These are phyloP conservation scores for Penicillium turbatum DNA, from an alignment of 495 filamentous ascomycete genomes.

Conservation along the genomic window DNA sequence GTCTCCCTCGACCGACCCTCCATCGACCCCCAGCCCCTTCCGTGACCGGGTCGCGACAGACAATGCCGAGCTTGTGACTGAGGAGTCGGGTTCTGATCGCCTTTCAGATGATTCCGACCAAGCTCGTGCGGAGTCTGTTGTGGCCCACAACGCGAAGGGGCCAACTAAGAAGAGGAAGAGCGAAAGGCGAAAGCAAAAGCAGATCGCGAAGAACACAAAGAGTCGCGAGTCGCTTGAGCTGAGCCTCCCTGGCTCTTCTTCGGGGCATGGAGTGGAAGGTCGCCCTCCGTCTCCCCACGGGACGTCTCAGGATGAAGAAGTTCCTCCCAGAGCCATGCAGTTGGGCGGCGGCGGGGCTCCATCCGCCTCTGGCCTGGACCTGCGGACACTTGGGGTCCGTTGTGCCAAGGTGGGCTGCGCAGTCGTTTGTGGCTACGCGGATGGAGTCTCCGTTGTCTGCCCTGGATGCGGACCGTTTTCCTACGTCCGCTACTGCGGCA, in stretches of 20 bases:
- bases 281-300: background rate
- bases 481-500: slow-evolving; percentile 36
- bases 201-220: no score
- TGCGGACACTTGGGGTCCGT: slow-evolving; percentile 19
- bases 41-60: background rate
- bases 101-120: no score
- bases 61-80: background rate
- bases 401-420: slow-evolving; percentile 31
- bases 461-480: slow-evolving; percentile 44
- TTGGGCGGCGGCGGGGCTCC: background rate
- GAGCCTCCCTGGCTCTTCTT: background rate
- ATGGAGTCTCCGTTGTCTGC: slow-evolving; percentile 36
- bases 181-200: background rate
- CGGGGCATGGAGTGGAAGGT: background rate
- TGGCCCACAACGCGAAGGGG: background rate
- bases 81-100: background rate
- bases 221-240: no score
- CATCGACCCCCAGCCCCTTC: background rate
- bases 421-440: slow-evolving; percentile 51
- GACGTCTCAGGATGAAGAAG: background rate
- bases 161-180: background rate
- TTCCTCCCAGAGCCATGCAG: background rate
- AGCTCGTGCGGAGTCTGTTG: background rate
- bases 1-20: background rate
- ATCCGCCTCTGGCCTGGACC: slow-evolving; percentile 20